phyloP scores from a whole-genome alignment of 179 eudicot genomes.

The Camellia oleifera region DNA sequence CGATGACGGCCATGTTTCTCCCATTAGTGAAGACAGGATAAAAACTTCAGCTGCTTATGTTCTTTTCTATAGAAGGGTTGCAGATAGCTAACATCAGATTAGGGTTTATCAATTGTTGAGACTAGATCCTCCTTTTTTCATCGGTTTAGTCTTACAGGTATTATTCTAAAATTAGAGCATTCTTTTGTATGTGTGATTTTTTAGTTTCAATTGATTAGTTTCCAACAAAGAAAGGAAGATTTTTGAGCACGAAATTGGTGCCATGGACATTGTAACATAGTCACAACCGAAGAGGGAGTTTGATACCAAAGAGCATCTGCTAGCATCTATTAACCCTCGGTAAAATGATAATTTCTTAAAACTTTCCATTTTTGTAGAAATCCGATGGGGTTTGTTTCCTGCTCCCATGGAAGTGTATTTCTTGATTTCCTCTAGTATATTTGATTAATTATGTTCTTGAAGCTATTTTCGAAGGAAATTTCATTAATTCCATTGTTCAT shows the following conservation, averaged over 20 bases:
- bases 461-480: too few relatives aligned
- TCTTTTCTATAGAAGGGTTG: conserved; percentile 65
- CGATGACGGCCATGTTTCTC: conserved; percentile 65
- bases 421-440: too few relatives aligned
- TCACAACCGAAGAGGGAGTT: not conserved
- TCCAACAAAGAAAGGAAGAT: not conserved
- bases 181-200: conserved; percentile 34
- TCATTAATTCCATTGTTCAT: too few relatives aligned
- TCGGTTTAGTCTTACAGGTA: conserved; percentile 26
- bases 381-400: too few relatives aligned
- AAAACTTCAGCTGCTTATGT: conserved; percentile 79
- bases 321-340: too few relatives aligned
- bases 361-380: too few relatives aligned
- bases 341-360: too few relatives aligned
- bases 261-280: conserved; percentile 7
- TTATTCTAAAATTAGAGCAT: conserved; percentile 28
- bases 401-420: too few relatives aligned
- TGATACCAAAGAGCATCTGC: not conserved
- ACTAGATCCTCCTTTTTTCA: conserved; percentile 17
- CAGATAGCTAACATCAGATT: conserved; percentile 24
- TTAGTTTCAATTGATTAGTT: conserved; percentile 4
- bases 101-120: conserved; percentile 8
- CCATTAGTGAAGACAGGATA: conserved; percentile 62
- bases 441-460: too few relatives aligned
- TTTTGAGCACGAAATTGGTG: conserved; percentile 3